phyloP scores from a whole-genome alignment of 768 basidiomycete genomes.

The Leccinum rimulosum region DNA sequence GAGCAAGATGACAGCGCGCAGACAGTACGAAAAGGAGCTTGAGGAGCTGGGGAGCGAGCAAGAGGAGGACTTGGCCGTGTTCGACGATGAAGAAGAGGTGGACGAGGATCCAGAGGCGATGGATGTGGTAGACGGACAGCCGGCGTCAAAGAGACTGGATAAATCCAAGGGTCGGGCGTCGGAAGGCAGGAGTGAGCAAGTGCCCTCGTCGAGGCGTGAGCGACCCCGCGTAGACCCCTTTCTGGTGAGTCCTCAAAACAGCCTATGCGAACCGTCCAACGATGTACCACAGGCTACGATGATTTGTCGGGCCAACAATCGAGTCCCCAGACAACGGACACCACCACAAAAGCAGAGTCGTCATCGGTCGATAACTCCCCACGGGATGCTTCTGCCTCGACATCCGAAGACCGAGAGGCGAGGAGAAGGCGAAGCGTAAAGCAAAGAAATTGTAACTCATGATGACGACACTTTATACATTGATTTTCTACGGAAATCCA shows the following conservation, averaged over 20 bases:
- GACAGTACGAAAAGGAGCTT: constrained; percentile 57
- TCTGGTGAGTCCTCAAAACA: constrained; percentile 42
- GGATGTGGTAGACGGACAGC: constrained; percentile 1
- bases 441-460: too few species aligned
- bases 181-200: constrained; percentile 12
- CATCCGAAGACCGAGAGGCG: too few species aligned
- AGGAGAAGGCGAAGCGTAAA: too few species aligned
- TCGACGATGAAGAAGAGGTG: constrained; percentile 29
- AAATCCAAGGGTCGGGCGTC: constrained; percentile 41
- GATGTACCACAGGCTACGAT: constrained; percentile 31
- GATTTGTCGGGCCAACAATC: constrained; percentile 12
- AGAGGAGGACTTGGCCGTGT: constrained; percentile 39
- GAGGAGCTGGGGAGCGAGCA: constrained; percentile 46
- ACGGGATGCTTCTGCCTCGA: too few species aligned
- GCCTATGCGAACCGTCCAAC: neutral
- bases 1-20: constrained; percentile 70
- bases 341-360: constrained; percentile 7
- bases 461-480: too few species aligned
- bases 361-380: too few species aligned
- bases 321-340: neutral
- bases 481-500: too few species aligned
- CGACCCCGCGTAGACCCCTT: constrained; percentile 59
- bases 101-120: constrained; percentile 10
- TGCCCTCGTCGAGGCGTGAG: constrained; percentile 40
- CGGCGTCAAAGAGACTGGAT: constrained; percentile 7